phyloP scores from a whole-genome alignment of 352 stramenopile genomes.

The Pythium scleroteichum region DNA sequence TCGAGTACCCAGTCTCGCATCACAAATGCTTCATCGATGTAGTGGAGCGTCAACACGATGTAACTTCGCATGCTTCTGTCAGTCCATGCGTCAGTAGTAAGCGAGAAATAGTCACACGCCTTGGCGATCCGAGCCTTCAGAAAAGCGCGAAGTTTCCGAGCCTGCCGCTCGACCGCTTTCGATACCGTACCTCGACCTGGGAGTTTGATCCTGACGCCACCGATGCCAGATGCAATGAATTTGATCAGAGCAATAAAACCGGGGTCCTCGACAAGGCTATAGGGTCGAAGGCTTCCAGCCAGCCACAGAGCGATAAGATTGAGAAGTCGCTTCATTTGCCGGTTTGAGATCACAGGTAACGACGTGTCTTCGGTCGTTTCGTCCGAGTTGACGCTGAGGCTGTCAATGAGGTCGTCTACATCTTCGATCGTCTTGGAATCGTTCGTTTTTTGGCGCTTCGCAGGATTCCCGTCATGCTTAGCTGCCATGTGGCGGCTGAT shows the following conservation, averaged over 20 bases:
- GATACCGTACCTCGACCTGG: not conserved
- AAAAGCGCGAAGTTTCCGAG: not conserved
- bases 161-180: not conserved
- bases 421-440: too few species aligned
- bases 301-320: too few species aligned
- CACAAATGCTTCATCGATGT: conserved; percentile 8
- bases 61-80: conserved; percentile 15
- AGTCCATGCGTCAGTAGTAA: conserved; percentile 25
- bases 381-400: too few species aligned
- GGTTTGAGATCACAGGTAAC: too few species aligned
- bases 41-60: conserved; percentile 16
- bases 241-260: not conserved
- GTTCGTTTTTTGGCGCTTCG: too few species aligned
- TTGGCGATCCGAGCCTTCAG: conserved; percentile 2
- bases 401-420: too few species aligned
- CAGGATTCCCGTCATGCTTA: too few species aligned
- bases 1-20: conserved; percentile 11
- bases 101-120: not conserved
- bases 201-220: not conserved
- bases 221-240: not conserved
- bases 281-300: conserved; percentile 1
- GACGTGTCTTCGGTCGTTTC: too few species aligned
- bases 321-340: too few species aligned
- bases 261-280: conserved; percentile 5
- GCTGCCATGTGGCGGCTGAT: too few species aligned